Evolutionary conservation across 106 monocot species (phyloP), one percentile per base, ranked within the genome.

Genomic region (Iris macrosiphon): DNA sequence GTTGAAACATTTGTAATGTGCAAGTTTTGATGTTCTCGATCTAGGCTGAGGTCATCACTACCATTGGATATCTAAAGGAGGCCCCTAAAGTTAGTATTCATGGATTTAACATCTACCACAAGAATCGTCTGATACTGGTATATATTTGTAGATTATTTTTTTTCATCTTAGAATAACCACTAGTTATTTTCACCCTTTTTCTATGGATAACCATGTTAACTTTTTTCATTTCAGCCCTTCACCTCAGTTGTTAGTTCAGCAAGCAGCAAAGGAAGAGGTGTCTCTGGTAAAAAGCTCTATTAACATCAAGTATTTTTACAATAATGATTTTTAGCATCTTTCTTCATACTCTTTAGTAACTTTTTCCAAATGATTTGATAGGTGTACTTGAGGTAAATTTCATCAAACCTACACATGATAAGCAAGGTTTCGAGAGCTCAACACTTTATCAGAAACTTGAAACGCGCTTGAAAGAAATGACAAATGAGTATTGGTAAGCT

Each of bases 391-490:
- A 82, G 64, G 72, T 76, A 49, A 73, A 82, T 43, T 82, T 82
- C 33, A 73, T 82, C 17, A 77, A 82, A 57, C 82, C 82, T 43
- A 82, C 82, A 49, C 82, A 82, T 62, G 67, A 82, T 50, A 82
- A 82, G 35, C 82, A 82, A 61, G 76, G 65, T 55, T 82, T 82
- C 65, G 82, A 82, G 61, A 76, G 61, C 38, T 82, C 82, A 69
- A 46, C 48, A 27, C 47, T 82, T 55, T 82, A 72, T 61, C 63
- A 68, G 48, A 72, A 53, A 56, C 72, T 82, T 45, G 76, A 72
- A 45, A 24, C 29, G 16, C 76, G 82, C 43, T 61, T 82, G 64
- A 72, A 64, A 30, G 64, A 76, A 18, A 82, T 82, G 82, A 82
- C 82, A 14, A 16, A 35, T 26, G 82, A 82, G 47, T 82, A 82